A percentile compares a stretch with the other conserved stretches of the same genome.
These are phyloP conservation scores for Hanseniaspora guilliermondii DNA, from an alignment of 805 yeast genomes.

Conservation along the genomic window DNA sequence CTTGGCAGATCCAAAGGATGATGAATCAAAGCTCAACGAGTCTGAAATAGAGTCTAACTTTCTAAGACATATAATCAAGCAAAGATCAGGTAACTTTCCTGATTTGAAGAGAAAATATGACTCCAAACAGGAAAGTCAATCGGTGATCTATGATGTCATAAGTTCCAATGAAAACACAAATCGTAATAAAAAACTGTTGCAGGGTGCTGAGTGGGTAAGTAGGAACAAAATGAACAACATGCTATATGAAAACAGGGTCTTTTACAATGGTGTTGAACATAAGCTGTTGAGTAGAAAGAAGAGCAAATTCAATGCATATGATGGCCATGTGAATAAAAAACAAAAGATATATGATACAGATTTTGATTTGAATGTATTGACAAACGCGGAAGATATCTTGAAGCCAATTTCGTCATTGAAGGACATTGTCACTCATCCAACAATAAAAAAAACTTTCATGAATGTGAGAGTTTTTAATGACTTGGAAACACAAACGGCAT, in stretches of 20 bases:
- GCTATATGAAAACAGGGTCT: constrained; percentile 24
- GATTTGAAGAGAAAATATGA: constrained; percentile 22
- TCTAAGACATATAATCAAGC: constrained; percentile 23
- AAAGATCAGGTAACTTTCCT: constrained; percentile 27
- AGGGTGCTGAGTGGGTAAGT: constrained; percentile 37
- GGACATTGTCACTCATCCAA: constrained; percentile 61
- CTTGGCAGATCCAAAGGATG: neutral
- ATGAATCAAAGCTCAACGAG: constrained; percentile 14
- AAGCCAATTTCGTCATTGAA: constrained; percentile 72
- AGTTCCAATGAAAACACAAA: constrained; percentile 33
- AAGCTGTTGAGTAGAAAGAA: constrained; percentile 24
- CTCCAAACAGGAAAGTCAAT: constrained; percentile 15
- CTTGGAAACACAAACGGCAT: constrained; percentile 61
- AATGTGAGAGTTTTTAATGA: constrained; percentile 41
- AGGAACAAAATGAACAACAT: constrained; percentile 31
- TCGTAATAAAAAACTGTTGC: constrained; percentile 47
- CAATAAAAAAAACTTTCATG: constrained; percentile 50
- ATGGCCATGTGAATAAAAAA: neutral
- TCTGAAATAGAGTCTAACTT: constrained; percentile 17
- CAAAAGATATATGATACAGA: constrained; percentile 23
- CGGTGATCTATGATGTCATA: constrained; percentile 18
- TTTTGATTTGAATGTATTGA: constrained; percentile 35
- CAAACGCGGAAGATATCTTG: constrained; percentile 47
- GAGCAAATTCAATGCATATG: constrained; percentile 1
- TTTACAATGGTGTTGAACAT: constrained; percentile 29